Conservation (phyloP, 2,329 filamentous ascomycete genomes). For the Thielaviopsis populi region DNA sequence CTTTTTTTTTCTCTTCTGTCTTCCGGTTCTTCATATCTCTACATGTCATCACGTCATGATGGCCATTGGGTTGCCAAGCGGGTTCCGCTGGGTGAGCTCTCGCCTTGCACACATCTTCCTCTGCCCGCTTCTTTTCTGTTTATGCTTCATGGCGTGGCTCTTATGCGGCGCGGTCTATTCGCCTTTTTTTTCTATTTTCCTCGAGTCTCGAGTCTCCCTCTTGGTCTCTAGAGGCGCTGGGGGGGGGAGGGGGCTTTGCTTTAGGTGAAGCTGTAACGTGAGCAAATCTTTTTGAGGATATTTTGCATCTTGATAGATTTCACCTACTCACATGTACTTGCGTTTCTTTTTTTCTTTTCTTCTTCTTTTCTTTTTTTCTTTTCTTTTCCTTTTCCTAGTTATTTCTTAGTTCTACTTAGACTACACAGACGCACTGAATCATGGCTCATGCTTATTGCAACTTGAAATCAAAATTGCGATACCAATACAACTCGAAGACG, state of each 20-base stretch:
- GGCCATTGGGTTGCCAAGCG: neutral
- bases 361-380: neutral
- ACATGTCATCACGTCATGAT: neutral
- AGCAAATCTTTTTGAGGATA: neutral
- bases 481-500: neutral
- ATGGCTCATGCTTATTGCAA: neutral
- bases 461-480: neutral
- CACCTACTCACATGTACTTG: neutral
- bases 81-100: too few relatives aligned
- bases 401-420: constrained; percentile 1
- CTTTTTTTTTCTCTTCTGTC: neutral
- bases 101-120: too few relatives aligned
- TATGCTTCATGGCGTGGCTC: neutral
- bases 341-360: neutral
- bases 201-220: neutral
- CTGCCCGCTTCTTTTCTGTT: neutral
- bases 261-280: neutral
- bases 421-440: neutral
- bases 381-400: neutral
- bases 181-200: neutral
- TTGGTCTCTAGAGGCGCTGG: neutral
- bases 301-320: constrained; percentile 5
- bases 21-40: neutral
- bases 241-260: neutral
- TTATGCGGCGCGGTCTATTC: neutral